phyloP scores from a whole-genome alignment of 345 rosid species.

The Eutrema yunnanense region DNA sequence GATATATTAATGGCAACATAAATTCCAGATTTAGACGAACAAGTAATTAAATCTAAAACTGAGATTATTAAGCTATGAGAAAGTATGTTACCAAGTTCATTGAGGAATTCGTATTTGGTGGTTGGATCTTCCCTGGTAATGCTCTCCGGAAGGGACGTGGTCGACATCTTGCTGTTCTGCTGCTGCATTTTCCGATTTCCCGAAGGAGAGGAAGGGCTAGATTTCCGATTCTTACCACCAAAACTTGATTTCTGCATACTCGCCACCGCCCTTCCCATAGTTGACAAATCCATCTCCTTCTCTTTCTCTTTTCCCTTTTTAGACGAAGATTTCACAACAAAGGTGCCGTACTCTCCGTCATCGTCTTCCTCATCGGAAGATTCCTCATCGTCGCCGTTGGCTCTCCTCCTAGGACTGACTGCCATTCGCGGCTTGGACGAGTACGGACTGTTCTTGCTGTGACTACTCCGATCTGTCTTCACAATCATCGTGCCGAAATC shows the following conservation, averaged over 20 bases:
- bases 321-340: constrained; percentile 59
- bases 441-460: constrained; percentile 11
- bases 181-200: constrained; percentile 38
- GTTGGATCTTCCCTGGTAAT: constrained; percentile 86
- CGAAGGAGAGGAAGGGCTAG: constrained; percentile 36
- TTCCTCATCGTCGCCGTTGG: constrained; percentile 9
- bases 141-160: constrained; percentile 84
- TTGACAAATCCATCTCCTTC: constrained; percentile 38
- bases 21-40: background rate
- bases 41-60: background rate
- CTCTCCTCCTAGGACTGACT: constrained; percentile 28
- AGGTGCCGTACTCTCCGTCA: constrained; percentile 65
- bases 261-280: constrained; percentile 54
- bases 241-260: constrained; percentile 68
- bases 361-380: constrained; percentile 42
- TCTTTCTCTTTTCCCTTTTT: constrained; percentile 19
- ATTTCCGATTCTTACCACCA: constrained; percentile 53
- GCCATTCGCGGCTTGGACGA: constrained; percentile 27
- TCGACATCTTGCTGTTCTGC: constrained; percentile 56
- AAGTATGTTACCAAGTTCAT: constrained; percentile 69
- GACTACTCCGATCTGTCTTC: constrained; percentile 43
- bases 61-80: background rate
- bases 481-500: constrained; percentile 89
- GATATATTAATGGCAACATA: background rate
- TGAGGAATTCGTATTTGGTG: constrained; percentile 88